phyloP scores from a whole-genome alignment of 192 early-diverging fungal species.

The Phlyctochytrium arcticum region DNA sequence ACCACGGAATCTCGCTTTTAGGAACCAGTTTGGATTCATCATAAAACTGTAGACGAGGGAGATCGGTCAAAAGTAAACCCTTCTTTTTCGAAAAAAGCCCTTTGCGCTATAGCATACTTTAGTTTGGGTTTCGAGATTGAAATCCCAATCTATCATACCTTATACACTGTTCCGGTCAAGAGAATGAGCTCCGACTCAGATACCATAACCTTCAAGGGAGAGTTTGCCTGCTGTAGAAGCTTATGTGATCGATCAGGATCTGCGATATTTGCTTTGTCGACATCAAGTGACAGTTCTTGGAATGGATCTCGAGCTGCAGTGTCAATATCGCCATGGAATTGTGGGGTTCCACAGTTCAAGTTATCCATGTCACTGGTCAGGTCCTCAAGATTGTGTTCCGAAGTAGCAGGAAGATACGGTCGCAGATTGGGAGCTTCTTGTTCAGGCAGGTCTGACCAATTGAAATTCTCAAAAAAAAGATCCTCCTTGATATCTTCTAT shows the following conservation, averaged over 20 bases:
- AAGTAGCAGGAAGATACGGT: conserved; percentile 19
- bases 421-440: conserved; percentile 35
- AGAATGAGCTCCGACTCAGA: conserved; percentile 55
- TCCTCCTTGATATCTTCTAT: conserved; percentile 67
- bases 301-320: conserved; percentile 15
- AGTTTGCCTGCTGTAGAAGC: conserved; percentile 21
- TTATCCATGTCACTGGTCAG: conserved; percentile 14
- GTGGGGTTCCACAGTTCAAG: conserved; percentile 6
- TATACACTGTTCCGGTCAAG: conserved; percentile 51
- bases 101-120: conserved; percentile 10
- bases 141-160: conserved; percentile 33
- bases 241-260: conserved; percentile 12
- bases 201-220: conserved; percentile 38
- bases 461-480: conserved; percentile 76
- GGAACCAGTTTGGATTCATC: conserved; percentile 50
- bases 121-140: neutral
- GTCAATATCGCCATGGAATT: conserved; percentile 26
- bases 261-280: neutral
- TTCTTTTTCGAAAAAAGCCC: conserved; percentile 50
- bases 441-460: conserved; percentile 37
- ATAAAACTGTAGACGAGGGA: conserved; percentile 61
- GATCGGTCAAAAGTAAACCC: conserved; percentile 64
- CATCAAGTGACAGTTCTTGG: neutral
- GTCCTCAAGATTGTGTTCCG: conserved; percentile 23
- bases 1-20: conserved; percentile 62